Conservation (phyloP, 345 rosid species). For the Corymbia maculata region DNA sequence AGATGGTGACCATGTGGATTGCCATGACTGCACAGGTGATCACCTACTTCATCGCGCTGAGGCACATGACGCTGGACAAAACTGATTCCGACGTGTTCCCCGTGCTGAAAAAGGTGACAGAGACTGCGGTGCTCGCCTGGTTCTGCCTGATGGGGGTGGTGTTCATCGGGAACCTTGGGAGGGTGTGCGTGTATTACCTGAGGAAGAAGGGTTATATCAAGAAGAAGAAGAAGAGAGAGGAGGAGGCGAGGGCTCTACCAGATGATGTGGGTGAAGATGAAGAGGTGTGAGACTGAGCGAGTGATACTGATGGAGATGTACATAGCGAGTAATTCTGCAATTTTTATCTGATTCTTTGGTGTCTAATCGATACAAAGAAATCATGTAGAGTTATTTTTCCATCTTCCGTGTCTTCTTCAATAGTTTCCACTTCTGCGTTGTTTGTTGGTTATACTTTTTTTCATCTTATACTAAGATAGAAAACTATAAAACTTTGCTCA, state of each 20-base stretch:
- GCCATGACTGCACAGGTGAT: conserved; percentile 10
- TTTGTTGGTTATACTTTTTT: not conserved
- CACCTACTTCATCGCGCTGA: conserved; percentile 3
- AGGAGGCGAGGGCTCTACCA: not conserved
- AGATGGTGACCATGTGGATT: conserved; percentile 14
- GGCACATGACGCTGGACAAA: not conserved
- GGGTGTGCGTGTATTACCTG: not conserved
- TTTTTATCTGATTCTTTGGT: not conserved
- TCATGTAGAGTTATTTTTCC: not conserved
- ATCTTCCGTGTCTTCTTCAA: not conserved
- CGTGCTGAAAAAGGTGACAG: not conserved
- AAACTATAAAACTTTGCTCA: not conserved
- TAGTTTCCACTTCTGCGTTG: not conserved
- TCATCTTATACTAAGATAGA: not conserved
- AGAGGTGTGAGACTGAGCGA: not conserved
- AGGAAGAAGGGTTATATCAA: conserved; percentile 3
- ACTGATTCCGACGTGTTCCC: not conserved
- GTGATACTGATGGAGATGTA: not conserved
- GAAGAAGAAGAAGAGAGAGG: not conserved
- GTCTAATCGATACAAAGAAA: not conserved
- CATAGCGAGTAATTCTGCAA: not conserved
- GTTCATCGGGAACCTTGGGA: not conserved
- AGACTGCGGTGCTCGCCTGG: not conserved
- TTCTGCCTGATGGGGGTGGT: conserved; percentile 4
- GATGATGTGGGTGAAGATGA: not conserved